Conservation (phyloP, 2,329 filamentous ascomycete species). For the Cladosporium sphaerospermum region DNA sequence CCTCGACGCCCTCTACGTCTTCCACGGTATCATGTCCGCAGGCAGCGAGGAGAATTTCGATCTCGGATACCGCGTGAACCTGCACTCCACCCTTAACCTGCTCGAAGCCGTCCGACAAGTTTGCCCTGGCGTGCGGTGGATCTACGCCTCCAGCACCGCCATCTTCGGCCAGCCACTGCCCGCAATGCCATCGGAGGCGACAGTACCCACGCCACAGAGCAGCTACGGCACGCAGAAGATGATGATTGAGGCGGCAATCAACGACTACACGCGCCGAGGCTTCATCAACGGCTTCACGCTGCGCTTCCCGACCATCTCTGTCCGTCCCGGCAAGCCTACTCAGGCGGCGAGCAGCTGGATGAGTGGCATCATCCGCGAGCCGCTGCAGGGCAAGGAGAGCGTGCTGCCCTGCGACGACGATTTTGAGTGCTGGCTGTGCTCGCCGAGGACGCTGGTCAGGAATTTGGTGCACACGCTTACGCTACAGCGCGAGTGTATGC, state of each 20-base stretch:
- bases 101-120: slow-evolving; percentile 43
- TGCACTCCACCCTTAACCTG: slow-evolving; percentile 43
- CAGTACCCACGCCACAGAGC: slow-evolving; percentile 42
- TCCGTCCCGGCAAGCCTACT: slow-evolving; percentile 46
- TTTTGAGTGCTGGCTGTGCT: slow-evolving; percentile 53
- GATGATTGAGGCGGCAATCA: slow-evolving; percentile 45
- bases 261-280: slow-evolving; percentile 47
- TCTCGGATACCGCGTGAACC: slow-evolving; percentile 45
- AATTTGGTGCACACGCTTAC: slow-evolving; percentile 50
- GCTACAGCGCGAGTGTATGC: slow-evolving; percentile 46
- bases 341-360: slow-evolving; percentile 48
- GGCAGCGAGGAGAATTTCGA: slow-evolving; percentile 48
- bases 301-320: slow-evolving; percentile 47
- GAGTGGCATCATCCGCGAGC: slow-evolving; percentile 49
- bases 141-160: slow-evolving; percentile 46
- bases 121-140: slow-evolving; percentile 42
- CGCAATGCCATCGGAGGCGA: slow-evolving; percentile 37
- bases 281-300: slow-evolving; percentile 40
- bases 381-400: slow-evolving; percentile 43
- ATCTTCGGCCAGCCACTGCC: slow-evolving; percentile 45
- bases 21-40: slow-evolving; percentile 51
- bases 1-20: slow-evolving; percentile 45
- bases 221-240: slow-evolving; percentile 49
- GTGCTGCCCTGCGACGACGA: slow-evolving; percentile 47
- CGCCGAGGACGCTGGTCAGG: slow-evolving; percentile 47